Evolutionary conservation across 768 basidiomycete species (phyloP).

Genomic region (Mrakia hoshinonis): DNA sequence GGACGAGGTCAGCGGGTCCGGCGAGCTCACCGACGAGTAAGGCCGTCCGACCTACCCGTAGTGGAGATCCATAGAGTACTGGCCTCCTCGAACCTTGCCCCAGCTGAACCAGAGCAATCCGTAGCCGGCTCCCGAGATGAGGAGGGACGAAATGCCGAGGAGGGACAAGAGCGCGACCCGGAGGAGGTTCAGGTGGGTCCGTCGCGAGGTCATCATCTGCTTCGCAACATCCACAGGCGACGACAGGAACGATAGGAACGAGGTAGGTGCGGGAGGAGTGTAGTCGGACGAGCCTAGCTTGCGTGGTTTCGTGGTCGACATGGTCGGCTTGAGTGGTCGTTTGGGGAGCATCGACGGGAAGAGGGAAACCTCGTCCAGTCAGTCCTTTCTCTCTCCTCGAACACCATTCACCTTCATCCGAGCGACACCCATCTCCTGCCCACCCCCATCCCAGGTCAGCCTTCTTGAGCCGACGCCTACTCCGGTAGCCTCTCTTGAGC

Average conservation of each 20-base stretch:
- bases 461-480: no score
- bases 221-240: background rate
- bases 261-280: background rate
- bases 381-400: no score
- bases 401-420: no score
- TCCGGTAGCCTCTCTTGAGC: no score
- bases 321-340: background rate
- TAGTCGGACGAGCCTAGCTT: background rate
- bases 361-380: no score
- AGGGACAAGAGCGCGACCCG: background rate
- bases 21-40: background rate
- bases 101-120: constrained; percentile 23
- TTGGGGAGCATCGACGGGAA: no score
- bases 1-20: background rate
- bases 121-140: background rate
- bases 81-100: constrained; percentile 9
- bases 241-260: background rate
- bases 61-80: background rate
- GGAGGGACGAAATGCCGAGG: background rate
- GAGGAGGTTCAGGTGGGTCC: constrained; percentile 16
- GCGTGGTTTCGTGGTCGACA: background rate
- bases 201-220: background rate
- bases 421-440: no score
- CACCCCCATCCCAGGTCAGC: no score
- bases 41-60: constrained; percentile 1